phyloP scores from a whole-genome alignment of 2,329 filamentous ascomycete genomes.

The Ophiostoma himal-ulmi region DNA sequence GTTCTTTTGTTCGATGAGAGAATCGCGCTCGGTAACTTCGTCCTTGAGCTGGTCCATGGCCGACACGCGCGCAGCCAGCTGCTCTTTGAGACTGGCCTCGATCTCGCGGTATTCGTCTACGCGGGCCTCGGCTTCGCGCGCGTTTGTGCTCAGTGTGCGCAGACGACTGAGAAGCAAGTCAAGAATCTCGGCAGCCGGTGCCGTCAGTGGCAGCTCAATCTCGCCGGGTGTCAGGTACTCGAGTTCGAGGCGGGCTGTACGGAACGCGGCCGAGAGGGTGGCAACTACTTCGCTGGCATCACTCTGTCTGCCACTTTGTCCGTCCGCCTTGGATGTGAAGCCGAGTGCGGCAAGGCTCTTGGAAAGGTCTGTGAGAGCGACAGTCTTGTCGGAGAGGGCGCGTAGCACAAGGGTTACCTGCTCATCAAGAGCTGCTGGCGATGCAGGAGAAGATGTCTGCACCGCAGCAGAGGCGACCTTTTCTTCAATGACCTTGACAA shows the following conservation, averaged over 20 bases:
- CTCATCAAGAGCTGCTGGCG: constrained; percentile 35
- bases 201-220: constrained; percentile 46
- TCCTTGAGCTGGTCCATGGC: constrained; percentile 45
- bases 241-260: constrained; percentile 53
- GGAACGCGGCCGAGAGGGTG: constrained; percentile 46
- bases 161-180: constrained; percentile 49
- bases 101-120: constrained; percentile 57
- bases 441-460: neutral
- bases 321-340: constrained; percentile 43
- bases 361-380: constrained; percentile 42
- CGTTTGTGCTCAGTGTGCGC: constrained; percentile 43
- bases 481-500: constrained; percentile 37
- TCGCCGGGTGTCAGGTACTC: constrained; percentile 59
- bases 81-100: constrained; percentile 50
- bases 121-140: constrained; percentile 45
- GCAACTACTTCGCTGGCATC: constrained; percentile 46
- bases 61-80: constrained; percentile 48
- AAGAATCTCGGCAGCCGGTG: constrained; percentile 50
- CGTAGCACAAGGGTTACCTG: constrained; percentile 42
- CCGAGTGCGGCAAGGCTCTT: constrained; percentile 45
- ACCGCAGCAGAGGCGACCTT: constrained; percentile 32
- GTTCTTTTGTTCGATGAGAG: constrained; percentile 28
- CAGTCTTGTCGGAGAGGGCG: constrained; percentile 45
- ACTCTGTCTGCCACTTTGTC: constrained; percentile 18
- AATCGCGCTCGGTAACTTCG: constrained; percentile 33